Percentiles rank a stretch among this genome's conserved stretches.
phyloP scores from a whole-genome alignment of 2,329 filamentous ascomycete species.

The Phymatotrichopsis omnivora region DNA sequence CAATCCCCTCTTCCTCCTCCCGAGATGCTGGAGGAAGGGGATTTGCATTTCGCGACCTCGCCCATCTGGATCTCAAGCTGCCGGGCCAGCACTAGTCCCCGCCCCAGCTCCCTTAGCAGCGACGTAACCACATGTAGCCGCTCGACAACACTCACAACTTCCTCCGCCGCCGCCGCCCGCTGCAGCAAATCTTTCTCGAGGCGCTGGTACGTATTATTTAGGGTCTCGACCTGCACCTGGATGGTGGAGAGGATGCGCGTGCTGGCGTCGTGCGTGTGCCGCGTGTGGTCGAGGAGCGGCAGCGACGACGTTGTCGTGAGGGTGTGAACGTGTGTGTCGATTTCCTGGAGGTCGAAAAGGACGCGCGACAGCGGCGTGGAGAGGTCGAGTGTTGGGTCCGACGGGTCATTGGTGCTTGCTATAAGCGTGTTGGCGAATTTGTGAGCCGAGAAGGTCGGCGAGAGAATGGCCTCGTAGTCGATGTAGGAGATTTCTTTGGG shows the following conservation, averaged over 20 bases:
- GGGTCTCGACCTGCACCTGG: conserved; percentile 64
- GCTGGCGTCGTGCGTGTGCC: conserved; percentile 62
- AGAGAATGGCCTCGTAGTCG: conserved; percentile 86
- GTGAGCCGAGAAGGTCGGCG: conserved; percentile 68
- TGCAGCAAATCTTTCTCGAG: conserved; percentile 77
- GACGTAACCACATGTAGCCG: conserved; percentile 71
- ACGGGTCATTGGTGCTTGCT: conserved; percentile 80
- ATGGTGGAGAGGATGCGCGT: conserved; percentile 63
- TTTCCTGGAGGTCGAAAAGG: conserved; percentile 91
- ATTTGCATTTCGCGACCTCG: conserved; percentile 48
- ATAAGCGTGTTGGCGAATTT: conserved; percentile 83
- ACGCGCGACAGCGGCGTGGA: conserved; percentile 88
- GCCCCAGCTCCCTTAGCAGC: conserved; percentile 62
- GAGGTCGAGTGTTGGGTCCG: conserved; percentile 81
- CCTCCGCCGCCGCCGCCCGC: conserved; percentile 75
- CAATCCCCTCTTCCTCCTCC: conserved; percentile 56
- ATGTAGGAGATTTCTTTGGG: conserved; percentile 71
- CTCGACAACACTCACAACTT: conserved; percentile 66
- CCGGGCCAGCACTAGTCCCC: conserved; percentile 70
- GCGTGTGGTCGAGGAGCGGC: conserved; percentile 68
- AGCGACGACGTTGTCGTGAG: conserved; percentile 77
- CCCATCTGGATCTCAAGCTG: conserved; percentile 79
- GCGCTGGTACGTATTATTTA: conserved; percentile 77
- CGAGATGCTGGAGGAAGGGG: conserved; percentile 34
- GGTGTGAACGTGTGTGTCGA: conserved; percentile 88